phyloP scores from a whole-genome alignment of 495 filamentous ascomycete genomes.

The Glonium stellatum region DNA sequence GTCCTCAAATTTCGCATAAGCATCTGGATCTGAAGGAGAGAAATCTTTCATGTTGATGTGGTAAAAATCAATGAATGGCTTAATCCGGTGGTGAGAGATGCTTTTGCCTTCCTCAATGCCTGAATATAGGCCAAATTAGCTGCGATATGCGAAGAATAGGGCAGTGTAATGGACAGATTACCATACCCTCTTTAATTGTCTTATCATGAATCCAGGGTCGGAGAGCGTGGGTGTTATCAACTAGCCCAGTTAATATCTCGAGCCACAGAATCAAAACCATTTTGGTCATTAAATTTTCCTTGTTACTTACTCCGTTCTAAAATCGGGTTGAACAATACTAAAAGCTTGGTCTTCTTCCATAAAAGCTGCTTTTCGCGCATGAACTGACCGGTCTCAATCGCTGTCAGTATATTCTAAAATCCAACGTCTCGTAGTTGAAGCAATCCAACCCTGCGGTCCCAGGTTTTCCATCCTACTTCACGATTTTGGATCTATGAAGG shows the following conservation, averaged over 20 bases:
- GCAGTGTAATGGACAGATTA: too few species aligned
- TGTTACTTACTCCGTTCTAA: slow-evolving; percentile 41
- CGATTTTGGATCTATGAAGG: too few species aligned
- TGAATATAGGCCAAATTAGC: too few species aligned
- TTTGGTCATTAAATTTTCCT: too few species aligned
- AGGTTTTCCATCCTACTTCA: slow-evolving; percentile 7
- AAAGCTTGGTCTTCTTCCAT: slow-evolving; percentile 40
- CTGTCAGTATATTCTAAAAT: too few species aligned
- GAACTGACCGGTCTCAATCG: slow-evolving; percentile 35
- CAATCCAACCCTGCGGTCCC: too few species aligned
- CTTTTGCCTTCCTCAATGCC: background rate
- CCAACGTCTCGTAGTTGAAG: too few species aligned
- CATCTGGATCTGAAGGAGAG: slow-evolving; percentile 31
- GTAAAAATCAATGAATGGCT: slow-evolving; percentile 37
- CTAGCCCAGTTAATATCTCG: too few species aligned
- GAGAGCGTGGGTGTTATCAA: slow-evolving; percentile 35
- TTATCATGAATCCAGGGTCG: slow-evolving; percentile 35
- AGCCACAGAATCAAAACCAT: too few species aligned
- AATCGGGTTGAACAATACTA: slow-evolving; percentile 40
- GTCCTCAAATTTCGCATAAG: slow-evolving; percentile 36
- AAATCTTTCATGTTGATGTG: slow-evolving; percentile 39
- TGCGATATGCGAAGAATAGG: too few species aligned
- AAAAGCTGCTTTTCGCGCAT: slow-evolving; percentile 38
- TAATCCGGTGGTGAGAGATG: slow-evolving; percentile 30
- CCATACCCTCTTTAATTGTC: slow-evolving; percentile 4